These are phyloP conservation scores for Diaporthe nobilis DNA, from an alignment of 2,329 filamentous ascomycete species.

Conservation along the genomic window DNA sequence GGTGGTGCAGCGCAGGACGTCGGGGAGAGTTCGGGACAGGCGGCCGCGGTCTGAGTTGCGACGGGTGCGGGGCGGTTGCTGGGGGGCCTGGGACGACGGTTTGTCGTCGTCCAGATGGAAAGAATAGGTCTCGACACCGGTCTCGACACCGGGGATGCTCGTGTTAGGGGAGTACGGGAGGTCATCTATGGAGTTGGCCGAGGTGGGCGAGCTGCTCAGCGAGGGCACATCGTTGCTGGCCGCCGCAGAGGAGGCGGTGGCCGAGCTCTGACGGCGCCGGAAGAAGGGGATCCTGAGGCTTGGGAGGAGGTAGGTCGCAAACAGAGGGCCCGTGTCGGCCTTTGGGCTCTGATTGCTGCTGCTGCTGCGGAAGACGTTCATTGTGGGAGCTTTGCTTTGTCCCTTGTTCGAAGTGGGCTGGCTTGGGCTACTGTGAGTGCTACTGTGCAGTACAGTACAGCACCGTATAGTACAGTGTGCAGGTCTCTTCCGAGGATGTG, in stretches of 20 bases:
- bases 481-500: slow-evolving; percentile 24
- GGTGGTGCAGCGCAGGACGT: slow-evolving; percentile 70
- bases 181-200: slow-evolving; percentile 42
- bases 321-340: slow-evolving; percentile 46
- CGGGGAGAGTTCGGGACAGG: slow-evolving; percentile 62
- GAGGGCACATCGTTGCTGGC: slow-evolving; percentile 45
- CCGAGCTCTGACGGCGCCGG: slow-evolving; percentile 52
- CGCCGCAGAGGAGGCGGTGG: slow-evolving; percentile 49
- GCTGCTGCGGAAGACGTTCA: slow-evolving; percentile 32
- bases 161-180: slow-evolving; percentile 48
- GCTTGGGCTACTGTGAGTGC: neutral
- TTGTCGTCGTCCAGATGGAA: slow-evolving; percentile 41
- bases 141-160: slow-evolving; percentile 39
- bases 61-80: slow-evolving; percentile 36
- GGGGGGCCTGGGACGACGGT: slow-evolving; percentile 46
- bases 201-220: slow-evolving; percentile 45
- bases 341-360: slow-evolving; percentile 1
- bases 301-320: slow-evolving; percentile 67
- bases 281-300: slow-evolving; percentile 64
- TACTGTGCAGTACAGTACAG: neutral
- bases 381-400: slow-evolving; percentile 4
- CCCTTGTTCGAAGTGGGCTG: slow-evolving; percentile 3
- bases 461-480: neutral
- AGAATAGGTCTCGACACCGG: slow-evolving; percentile 43
- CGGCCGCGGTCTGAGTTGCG: slow-evolving; percentile 45